Evolutionary conservation across 75 land plant genomes (phyloP), one percentile per base, ranked within the genome.

Genomic region (Pinus taeda): DNA sequence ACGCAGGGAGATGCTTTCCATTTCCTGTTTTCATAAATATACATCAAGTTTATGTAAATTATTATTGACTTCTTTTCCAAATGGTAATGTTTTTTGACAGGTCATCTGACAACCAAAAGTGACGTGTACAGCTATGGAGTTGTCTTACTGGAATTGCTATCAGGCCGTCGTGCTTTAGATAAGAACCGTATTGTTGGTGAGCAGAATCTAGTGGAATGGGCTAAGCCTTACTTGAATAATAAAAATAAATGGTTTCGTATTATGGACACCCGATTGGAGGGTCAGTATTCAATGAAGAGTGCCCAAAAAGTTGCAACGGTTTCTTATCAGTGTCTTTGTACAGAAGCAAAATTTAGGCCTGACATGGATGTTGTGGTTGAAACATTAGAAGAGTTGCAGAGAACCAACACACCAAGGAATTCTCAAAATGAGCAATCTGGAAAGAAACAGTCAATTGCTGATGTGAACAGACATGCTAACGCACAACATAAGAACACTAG

Each of bases 61-160:
- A 42, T 37, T 69, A 36, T 12, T n/a, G 55, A n/a, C 49, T 42
- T 20, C 53, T 53, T 69, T 69, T 42, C 21, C 13, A n/a, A 8
- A 39, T n/a, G 42, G 42, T 69, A 13, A 24, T 74, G 15, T 74
- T 14, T 58, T 30, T 21, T 29, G 1, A 75, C 81, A 85, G 93
- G 93, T 53, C 84, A 85, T 30, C 73, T 90, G 60, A 81, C 85
- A 21, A 81, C 86, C 17, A 90, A 82, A 61, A 85, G 92, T 73
- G 92, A 90, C 73, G 90, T 90, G 4, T 89, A 89, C 59, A 92
- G 93, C 67, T 92, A 90, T 76, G 93, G 93, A 12, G 90, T 92
- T 49, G 92, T 92, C 26, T 69, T 92, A 61, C 80, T 92, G 30
- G 94, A 92, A 65, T 62, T 92, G 53, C 55, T 92, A 29, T 82